Conservation (phyloP, 768 basidiomycete genomes). For the Pilatotrama ljubarskyi region DNA sequence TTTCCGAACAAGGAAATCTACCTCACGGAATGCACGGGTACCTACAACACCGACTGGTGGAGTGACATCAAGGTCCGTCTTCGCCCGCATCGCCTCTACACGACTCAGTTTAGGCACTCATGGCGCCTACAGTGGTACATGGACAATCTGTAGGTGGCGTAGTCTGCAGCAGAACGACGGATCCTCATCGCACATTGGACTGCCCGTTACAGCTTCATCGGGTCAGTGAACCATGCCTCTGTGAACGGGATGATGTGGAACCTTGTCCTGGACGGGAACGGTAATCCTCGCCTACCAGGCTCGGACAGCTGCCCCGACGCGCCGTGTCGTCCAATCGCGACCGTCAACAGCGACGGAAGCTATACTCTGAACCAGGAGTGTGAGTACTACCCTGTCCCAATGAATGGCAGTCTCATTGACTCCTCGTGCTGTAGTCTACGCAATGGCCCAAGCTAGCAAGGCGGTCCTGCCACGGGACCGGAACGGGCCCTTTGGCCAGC, state of each 20-base stretch:
- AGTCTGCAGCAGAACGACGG: too few species aligned
- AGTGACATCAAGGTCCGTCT: constrained; percentile 63
- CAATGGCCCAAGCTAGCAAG: constrained; percentile 74
- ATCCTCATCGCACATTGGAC: too few species aligned
- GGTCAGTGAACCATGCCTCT: constrained; percentile 40
- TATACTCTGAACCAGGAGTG: constrained; percentile 75
- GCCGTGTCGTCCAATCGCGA: constrained; percentile 69
- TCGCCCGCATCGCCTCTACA: too few species aligned
- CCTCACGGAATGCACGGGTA: constrained; percentile 66
- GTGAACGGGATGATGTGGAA: constrained; percentile 73
- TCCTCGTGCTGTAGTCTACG: constrained; percentile 47
- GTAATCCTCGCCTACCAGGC: constrained; percentile 63
- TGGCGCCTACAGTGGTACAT: constrained; percentile 75
- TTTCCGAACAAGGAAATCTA: constrained; percentile 59
- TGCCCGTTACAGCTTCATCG: constrained; percentile 45
- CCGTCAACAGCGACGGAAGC: constrained; percentile 61
- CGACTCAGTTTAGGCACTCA: too few species aligned
- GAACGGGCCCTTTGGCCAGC: constrained; percentile 66
- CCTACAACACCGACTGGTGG: constrained; percentile 77
- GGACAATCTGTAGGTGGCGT: constrained; percentile 58
- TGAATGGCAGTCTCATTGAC: neutral
- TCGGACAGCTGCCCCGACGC: constrained; percentile 56
- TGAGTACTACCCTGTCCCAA: constrained; percentile 32
- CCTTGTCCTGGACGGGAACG: constrained; percentile 61
- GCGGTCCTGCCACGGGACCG: constrained; percentile 67